phyloP scores from a whole-genome alignment of 352 stramenopile genomes.

The Pythium coloratum region DNA sequence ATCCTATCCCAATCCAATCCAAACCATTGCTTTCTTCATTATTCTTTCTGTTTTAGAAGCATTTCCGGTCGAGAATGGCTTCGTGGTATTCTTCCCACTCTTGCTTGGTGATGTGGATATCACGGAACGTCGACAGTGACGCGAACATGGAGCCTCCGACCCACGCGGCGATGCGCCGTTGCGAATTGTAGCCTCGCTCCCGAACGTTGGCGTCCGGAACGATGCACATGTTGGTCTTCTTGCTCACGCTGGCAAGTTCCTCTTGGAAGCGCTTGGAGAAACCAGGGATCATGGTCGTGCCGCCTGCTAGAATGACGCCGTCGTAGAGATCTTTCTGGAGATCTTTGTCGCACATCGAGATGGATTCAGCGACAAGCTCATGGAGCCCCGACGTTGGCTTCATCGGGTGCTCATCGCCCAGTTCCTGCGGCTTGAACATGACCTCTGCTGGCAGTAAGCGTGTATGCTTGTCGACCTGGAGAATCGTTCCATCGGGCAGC shows the following conservation, averaged over 20 bases:
- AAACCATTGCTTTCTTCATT: no score
- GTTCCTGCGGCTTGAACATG: slow-evolving; percentile 84
- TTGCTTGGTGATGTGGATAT: slow-evolving; percentile 87
- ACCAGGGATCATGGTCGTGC: slow-evolving; percentile 82
- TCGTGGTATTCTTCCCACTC: slow-evolving; percentile 91
- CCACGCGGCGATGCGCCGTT: slow-evolving; percentile 86
- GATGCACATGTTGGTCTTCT: slow-evolving; percentile 43
- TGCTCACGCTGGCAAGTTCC: slow-evolving; percentile 43
- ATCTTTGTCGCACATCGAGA: slow-evolving; percentile 87
- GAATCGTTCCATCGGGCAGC: slow-evolving; percentile 81
- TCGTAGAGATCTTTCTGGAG: slow-evolving; percentile 76
- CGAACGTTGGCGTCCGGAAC: slow-evolving; percentile 79
- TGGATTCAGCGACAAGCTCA: slow-evolving; percentile 78
- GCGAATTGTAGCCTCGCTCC: slow-evolving; percentile 86
- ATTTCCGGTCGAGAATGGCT: slow-evolving; percentile 82
- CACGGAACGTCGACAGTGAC: slow-evolving; percentile 83
- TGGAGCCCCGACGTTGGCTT: slow-evolving; percentile 71
- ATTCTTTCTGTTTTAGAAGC: slow-evolving; percentile 40
- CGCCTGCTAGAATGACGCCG: slow-evolving; percentile 79
- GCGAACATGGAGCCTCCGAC: slow-evolving; percentile 90
- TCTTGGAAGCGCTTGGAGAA: slow-evolving; percentile 82
- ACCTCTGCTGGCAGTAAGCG: slow-evolving; percentile 70
- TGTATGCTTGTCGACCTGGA: slow-evolving; percentile 82
- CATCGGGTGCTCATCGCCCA: slow-evolving; percentile 92
- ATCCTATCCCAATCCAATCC: not conserved